These are phyloP conservation scores for Bonia amplexicaulis DNA, from an alignment of 176 grass and related monocot species.

Conservation along the genomic window DNA sequence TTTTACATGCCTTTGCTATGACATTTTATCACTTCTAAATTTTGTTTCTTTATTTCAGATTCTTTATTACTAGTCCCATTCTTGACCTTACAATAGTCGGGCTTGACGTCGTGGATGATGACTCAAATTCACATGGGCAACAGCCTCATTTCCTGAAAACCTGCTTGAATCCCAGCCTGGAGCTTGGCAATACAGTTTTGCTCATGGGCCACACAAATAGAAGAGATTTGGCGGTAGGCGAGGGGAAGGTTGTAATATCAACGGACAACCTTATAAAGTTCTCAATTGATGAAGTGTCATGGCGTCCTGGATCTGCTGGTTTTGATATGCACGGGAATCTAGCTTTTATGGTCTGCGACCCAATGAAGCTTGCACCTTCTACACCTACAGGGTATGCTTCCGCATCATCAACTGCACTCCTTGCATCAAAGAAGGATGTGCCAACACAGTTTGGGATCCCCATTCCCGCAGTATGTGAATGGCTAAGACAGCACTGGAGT, in stretches of 20 bases:
- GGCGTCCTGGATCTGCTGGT: slow-evolving; percentile 80
- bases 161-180: slow-evolving; percentile 71
- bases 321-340: slow-evolving; percentile 91
- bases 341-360: slow-evolving; percentile 90
- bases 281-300: slow-evolving; percentile 66
- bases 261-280: slow-evolving; percentile 97
- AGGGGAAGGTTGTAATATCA: slow-evolving; percentile 81
- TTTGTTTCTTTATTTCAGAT: slow-evolving; percentile 50
- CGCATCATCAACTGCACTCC: slow-evolving; percentile 48
- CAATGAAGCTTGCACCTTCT: slow-evolving; percentile 91
- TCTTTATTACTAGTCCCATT: slow-evolving; percentile 89
- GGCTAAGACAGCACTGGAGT: slow-evolving; percentile 87
- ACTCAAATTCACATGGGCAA: slow-evolving; percentile 49
- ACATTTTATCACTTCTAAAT: not conserved
- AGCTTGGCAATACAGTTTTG: slow-evolving; percentile 74
- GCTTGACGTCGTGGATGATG: slow-evolving; percentile 50
- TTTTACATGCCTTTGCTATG: slow-evolving; percentile 15
- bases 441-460: slow-evolving; percentile 77
- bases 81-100: slow-evolving; percentile 90
- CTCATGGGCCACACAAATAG: slow-evolving; percentile 62
- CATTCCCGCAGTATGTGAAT: slow-evolving; percentile 73
- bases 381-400: slow-evolving; percentile 61
- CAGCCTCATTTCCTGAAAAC: slow-evolving; percentile 75
- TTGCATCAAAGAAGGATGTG: slow-evolving; percentile 62
- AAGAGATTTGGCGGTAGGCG: slow-evolving; percentile 62